phyloP scores from a whole-genome alignment of 2,329 filamentous ascomycete species.

The Aspergillus chevalieri region DNA sequence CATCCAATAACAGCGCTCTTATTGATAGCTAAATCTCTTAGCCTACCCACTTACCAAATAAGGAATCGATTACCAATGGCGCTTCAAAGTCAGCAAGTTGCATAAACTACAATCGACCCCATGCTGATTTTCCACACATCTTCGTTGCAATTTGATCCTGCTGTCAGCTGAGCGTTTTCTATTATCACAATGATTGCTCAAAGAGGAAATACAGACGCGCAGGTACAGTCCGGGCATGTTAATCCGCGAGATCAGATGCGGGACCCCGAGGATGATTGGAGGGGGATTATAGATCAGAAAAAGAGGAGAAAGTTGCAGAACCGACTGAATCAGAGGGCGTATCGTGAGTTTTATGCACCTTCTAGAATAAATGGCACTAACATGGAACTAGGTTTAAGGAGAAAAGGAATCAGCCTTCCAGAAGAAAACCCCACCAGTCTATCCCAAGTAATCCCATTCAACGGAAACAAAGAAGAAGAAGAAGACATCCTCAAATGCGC shows the following conservation, averaged over 20 bases:
- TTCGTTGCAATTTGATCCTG: neutral
- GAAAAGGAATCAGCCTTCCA: neutral
- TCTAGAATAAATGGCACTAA: neutral
- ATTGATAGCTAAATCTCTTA: too few relatives aligned
- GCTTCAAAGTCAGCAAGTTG: neutral
- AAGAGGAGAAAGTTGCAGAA: constrained; percentile 22
- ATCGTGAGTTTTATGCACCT: constrained; percentile 8
- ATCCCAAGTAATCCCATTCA: neutral
- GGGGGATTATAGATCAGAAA: constrained; percentile 16
- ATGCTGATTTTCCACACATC: neutral
- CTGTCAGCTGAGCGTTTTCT: neutral
- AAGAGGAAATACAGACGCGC: neutral
- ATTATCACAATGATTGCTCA: neutral
- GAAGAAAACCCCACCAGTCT: neutral
- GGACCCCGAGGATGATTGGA: constrained; percentile 19
- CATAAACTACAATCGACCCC: neutral
- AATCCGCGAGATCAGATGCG: constrained; percentile 9
- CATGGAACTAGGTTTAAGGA: neutral
- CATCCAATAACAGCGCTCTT: too few relatives aligned
- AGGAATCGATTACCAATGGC: neutral
- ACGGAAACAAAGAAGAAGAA: neutral
- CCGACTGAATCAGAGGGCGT: constrained; percentile 21
- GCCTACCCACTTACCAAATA: neutral
- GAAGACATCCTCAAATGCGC: constrained; percentile 1
- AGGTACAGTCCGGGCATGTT: constrained; percentile 6